These are phyloP conservation scores for Podospora anserina DNA, from an alignment of 495 filamentous ascomycete genomes.

Conservation along the genomic window DNA sequence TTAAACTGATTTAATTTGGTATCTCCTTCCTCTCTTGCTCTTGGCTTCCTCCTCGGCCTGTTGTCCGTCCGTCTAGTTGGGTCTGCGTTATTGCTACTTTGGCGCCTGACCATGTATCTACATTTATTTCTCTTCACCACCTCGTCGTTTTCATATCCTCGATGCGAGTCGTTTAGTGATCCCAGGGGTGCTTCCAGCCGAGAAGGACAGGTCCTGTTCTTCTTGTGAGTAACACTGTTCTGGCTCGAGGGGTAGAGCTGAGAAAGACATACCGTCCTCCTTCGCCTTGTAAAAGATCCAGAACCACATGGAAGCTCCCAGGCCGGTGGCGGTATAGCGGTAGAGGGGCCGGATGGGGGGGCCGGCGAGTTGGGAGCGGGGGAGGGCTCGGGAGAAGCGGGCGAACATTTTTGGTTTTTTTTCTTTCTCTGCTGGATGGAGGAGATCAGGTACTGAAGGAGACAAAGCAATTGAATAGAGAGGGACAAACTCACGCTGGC, in stretches of 20 bases:
- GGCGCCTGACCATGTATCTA: background rate
- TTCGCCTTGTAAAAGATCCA: constrained; percentile 95
- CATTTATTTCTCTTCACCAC: background rate
- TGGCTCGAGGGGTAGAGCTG: background rate
- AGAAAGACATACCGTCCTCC: constrained; percentile 63
- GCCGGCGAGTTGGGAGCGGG: background rate
- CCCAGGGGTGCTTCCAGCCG: constrained; percentile 98
- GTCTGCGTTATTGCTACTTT: background rate
- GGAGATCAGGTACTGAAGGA: background rate
- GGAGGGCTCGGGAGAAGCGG: background rate
- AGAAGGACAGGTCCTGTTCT: constrained; percentile 64
- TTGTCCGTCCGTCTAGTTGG: background rate
- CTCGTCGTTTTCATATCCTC: background rate
- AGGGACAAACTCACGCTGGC: background rate
- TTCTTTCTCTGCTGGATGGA: background rate
- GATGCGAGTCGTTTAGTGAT: constrained; percentile 60
- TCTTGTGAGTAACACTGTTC: constrained; percentile 19
- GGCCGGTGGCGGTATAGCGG: constrained; percentile 74
- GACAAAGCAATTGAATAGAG: background rate
- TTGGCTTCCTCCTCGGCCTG: no score
- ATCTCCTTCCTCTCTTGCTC: no score
- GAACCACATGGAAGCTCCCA: constrained; percentile 99
- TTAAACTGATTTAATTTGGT: no score
- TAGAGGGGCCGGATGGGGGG: constrained; percentile 57
- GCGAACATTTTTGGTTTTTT: background rate